Conservation (phyloP, 2,329 filamentous ascomycete species). For the Colletotrichum orchidophilum region DNA sequence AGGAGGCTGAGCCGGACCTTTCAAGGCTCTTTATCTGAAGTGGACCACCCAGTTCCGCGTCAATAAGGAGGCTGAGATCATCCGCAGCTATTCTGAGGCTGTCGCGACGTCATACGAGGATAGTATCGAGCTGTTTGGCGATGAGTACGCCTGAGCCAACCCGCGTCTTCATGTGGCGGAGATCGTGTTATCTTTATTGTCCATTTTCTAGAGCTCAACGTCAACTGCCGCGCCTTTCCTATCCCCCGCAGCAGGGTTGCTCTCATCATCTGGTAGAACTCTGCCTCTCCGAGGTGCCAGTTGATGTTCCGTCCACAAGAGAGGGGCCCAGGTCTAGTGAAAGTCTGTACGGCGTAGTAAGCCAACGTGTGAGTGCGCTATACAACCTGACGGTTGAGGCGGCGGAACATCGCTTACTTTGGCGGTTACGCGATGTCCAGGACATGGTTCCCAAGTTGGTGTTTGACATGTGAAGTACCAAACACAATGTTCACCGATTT, state of each 20-base stretch:
- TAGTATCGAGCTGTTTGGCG: background rate
- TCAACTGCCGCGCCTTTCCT: background rate
- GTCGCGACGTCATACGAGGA: background rate
- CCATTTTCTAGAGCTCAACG: background rate
- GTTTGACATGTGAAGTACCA: background rate
- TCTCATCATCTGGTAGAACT: background rate
- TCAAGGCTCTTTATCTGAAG: background rate
- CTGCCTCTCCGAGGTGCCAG: background rate
- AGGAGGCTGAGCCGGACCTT: background rate
- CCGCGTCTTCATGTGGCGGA: background rate
- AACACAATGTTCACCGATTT: background rate
- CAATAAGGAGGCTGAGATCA: background rate
- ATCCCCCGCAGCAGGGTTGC: background rate
- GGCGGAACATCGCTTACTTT: background rate
- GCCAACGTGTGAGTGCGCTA: background rate
- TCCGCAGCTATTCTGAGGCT: background rate
- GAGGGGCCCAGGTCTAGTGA: background rate
- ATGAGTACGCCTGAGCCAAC: background rate
- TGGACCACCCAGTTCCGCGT: background rate
- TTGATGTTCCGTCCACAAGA: background rate
- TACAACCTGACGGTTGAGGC: background rate
- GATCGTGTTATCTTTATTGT: slow-evolving; percentile 5
- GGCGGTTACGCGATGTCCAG: background rate
- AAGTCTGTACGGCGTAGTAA: background rate
- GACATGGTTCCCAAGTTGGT: background rate